A percentile compares a stretch with the other conserved stretches of the same genome.
Conservation (phyloP, 2,329 filamentous ascomycete species). For the Thielaviopsis euricoi region DNA sequence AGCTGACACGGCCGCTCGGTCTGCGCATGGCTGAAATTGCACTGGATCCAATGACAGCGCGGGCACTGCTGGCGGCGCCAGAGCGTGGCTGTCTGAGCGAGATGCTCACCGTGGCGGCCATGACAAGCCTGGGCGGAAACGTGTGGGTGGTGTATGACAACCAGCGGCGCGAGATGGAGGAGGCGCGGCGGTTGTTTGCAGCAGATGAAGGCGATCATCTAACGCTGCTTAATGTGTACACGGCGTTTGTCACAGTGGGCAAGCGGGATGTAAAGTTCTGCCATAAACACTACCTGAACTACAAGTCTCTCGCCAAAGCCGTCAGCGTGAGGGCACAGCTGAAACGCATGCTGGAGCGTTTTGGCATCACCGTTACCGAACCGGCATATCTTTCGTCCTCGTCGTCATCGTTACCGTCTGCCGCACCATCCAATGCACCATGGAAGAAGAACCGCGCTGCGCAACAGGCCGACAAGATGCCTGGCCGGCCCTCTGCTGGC, state of each 20-base stretch:
- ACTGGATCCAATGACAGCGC: conserved; percentile 90
- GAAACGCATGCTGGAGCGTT: conserved; percentile 71
- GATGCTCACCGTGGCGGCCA: conserved; percentile 81
- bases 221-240: conserved; percentile 85
- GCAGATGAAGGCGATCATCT: conserved; percentile 89
- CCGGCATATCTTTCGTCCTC: conserved; percentile 22
- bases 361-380: conserved; percentile 56
- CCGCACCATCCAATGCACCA: not conserved
- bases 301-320: conserved; percentile 64
- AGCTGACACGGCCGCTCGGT: conserved; percentile 77
- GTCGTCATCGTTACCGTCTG: not conserved
- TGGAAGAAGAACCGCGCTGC: not conserved
- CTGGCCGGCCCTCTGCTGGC: conserved; percentile 13
- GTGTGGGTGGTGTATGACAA: conserved; percentile 72
- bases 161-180: conserved; percentile 60
- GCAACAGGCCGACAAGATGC: not conserved
- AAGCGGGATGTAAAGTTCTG: conserved; percentile 77
- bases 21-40: conserved; percentile 83
- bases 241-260: conserved; percentile 69
- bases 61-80: conserved; percentile 60
- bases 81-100: conserved; percentile 68
- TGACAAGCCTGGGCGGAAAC: conserved; percentile 66
- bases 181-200: conserved; percentile 63
- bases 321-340: conserved; percentile 78
- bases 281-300: conserved; percentile 73